Percentiles rank a stretch among this genome's conserved stretches.
phyloP scores from a whole-genome alignment of 2,329 filamentous ascomycete genomes.

The Aspergillus cejpii region DNA sequence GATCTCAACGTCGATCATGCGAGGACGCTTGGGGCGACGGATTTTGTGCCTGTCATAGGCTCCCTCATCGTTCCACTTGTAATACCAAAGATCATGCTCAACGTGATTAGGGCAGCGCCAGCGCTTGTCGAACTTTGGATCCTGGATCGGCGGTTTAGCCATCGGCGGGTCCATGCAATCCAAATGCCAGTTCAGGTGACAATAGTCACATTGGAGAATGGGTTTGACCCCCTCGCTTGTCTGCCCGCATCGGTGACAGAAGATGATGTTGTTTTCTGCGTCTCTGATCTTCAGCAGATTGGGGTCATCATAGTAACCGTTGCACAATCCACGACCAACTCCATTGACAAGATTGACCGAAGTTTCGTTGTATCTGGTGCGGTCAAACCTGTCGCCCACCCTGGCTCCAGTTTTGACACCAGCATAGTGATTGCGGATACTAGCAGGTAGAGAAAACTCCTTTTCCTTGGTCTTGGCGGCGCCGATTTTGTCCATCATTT shows the following conservation, averaged over 20 bases:
- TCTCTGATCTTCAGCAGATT: constrained; percentile 54
- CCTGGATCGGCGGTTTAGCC: constrained; percentile 63
- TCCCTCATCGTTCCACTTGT: constrained; percentile 46
- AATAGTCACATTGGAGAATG: constrained; percentile 82
- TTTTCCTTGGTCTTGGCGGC: constrained; percentile 63
- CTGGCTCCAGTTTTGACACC: constrained; percentile 63
- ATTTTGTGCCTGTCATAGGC: constrained; percentile 41
- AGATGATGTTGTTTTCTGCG: constrained; percentile 63
- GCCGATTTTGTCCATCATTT: constrained; percentile 59
- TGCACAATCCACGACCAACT: constrained; percentile 14
- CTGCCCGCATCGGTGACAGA: constrained; percentile 70
- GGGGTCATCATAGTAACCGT: constrained; percentile 25
- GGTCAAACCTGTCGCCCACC: constrained; percentile 63
- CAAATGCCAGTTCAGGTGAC: constrained; percentile 77
- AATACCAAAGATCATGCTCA: constrained; percentile 58
- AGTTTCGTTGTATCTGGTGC: not conserved
- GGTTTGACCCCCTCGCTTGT: constrained; percentile 58
- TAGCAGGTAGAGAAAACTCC: constrained; percentile 64
- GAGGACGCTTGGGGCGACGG: constrained; percentile 37
- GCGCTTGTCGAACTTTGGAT: constrained; percentile 44
- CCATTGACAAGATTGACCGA: constrained; percentile 14
- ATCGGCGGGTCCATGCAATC: constrained; percentile 85
- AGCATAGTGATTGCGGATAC: constrained; percentile 69
- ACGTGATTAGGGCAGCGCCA: constrained; percentile 89
- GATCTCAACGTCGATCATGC: constrained; percentile 62